Conservation (phyloP, 1,139 yeast species). For the Candida sanyaensis region DNA sequence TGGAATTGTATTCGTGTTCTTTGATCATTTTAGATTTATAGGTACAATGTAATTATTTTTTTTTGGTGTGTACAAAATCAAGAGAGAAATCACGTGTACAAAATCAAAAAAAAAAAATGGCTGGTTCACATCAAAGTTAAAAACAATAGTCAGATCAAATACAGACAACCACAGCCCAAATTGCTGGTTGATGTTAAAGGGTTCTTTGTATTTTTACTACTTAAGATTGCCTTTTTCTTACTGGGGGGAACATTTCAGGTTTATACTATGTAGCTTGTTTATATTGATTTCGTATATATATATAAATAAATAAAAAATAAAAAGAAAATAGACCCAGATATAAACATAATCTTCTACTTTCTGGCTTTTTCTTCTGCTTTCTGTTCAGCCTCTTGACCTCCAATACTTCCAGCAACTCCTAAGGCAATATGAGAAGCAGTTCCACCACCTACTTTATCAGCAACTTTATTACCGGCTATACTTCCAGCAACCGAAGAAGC, state of each 20-base stretch:
- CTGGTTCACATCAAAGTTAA: no score
- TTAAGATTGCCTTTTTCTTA: no score
- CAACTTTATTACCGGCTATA: slow-evolving; percentile 35
- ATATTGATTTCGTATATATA: background rate
- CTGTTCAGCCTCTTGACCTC: slow-evolving; percentile 32
- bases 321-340: background rate
- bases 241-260: no score
- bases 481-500: slow-evolving; percentile 34
- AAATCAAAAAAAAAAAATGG: no score
- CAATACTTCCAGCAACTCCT: slow-evolving; percentile 36
- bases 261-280: background rate
- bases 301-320: no score
- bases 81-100: no score
- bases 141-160: no score
- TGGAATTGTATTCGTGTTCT: no score
- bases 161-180: no score
- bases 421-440: slow-evolving; percentile 36
- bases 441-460: slow-evolving; percentile 36
- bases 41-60: background rate
- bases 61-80: background rate
- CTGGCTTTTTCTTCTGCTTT: slow-evolving; percentile 25
- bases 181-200: no score
- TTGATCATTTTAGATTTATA: no score
- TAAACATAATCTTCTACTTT: background rate
- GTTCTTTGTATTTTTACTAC: no score